Conservation (phyloP, 2,329 filamentous ascomycete species). For the Paradendryphiella salina region DNA sequence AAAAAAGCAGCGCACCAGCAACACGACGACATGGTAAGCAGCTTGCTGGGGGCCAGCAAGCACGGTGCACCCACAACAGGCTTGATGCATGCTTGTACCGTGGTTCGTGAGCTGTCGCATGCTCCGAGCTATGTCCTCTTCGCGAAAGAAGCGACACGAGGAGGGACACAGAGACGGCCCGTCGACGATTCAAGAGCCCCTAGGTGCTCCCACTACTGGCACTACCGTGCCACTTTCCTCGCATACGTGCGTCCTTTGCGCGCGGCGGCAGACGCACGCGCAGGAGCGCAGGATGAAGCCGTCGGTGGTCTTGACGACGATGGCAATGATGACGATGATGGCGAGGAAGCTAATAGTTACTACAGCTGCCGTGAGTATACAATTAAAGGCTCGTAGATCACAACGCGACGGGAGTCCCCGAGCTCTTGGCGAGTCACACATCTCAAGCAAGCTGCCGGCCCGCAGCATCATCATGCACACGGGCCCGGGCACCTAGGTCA, state of each 20-base stretch:
- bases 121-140: slow-evolving; percentile 13
- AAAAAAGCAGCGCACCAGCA: not conserved
- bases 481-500: slow-evolving; percentile 12
- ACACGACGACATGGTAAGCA: too few species aligned
- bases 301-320: not conserved
- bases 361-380: slow-evolving; percentile 14
- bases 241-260: slow-evolving; percentile 1
- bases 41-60: not conserved
- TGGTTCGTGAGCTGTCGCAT: slow-evolving; percentile 23
- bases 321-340: not conserved
- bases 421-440: slow-evolving; percentile 24
- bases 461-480: slow-evolving; percentile 17
- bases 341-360: not conserved
- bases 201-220: slow-evolving; percentile 19
- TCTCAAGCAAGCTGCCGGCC: slow-evolving; percentile 25
- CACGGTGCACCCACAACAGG: slow-evolving; percentile 6
- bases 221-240: slow-evolving; percentile 11
- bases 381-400: slow-evolving; percentile 30
- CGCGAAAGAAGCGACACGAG: slow-evolving; percentile 21
- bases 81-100: slow-evolving; percentile 25
- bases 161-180: slow-evolving; percentile 26
- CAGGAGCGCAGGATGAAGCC: not conserved
- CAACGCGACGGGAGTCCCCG: slow-evolving; percentile 30
- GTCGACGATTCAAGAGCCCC: slow-evolving; percentile 27
- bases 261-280: not conserved